phyloP scores from a whole-genome alignment of 192 early-diverging fungal genomes.

The Coemansia furcata region DNA sequence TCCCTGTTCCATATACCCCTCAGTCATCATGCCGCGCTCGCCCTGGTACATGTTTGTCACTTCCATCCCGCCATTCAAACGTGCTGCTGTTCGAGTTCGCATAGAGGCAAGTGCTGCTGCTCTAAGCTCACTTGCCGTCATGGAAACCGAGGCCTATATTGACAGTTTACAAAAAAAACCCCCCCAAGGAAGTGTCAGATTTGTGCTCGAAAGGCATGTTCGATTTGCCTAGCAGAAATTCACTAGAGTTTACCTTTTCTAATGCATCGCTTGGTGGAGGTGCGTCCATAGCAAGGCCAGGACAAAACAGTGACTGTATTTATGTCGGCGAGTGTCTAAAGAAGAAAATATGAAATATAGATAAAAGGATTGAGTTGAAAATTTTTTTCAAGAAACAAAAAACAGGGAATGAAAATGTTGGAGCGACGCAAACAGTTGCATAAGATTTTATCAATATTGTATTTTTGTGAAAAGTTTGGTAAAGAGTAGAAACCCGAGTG shows the following conservation, averaged over 20 bases:
- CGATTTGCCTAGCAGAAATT: not conserved
- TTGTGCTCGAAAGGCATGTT: not conserved
- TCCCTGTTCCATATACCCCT: not conserved
- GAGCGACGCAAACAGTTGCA: not conserved
- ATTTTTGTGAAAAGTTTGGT: not conserved
- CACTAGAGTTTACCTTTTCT: slow-evolving; percentile 3
- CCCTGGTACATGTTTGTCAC: not conserved
- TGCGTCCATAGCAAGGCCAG: not conserved
- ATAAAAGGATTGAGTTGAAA: not conserved
- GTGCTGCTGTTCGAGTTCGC: not conserved
- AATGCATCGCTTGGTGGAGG: slow-evolving; percentile 2
- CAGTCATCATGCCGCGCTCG: not conserved
- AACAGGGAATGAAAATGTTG: not conserved
- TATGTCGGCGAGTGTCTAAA: not conserved
- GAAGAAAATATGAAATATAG: not conserved
- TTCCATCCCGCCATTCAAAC: not conserved
- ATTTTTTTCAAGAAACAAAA: not conserved
- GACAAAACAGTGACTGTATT: not conserved
- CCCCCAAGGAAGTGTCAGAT: not conserved
- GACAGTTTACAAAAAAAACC: not conserved
- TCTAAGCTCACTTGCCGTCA: slow-evolving; percentile 11
- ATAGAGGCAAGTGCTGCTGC: slow-evolving; percentile 20
- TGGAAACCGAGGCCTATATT: not conserved
- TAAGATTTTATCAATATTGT: not conserved
- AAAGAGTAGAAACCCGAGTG: not conserved